Base-by-base conservation (phyloP, 495 filamentous ascomycete genomes). In the Lepraria neglecta region DNA sequence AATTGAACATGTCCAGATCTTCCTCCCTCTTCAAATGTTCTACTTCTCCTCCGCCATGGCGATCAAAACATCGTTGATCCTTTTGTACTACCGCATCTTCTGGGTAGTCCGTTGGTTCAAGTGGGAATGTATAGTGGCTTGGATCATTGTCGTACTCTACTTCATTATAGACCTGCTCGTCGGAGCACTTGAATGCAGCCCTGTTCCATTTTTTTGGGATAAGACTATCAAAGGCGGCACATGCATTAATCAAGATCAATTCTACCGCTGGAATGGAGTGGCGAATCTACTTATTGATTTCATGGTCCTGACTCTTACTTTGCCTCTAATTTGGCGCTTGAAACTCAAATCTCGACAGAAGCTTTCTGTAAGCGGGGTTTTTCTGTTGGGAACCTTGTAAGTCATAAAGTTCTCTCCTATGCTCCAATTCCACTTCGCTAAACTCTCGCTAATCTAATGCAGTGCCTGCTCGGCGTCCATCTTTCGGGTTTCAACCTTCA, bases 401-500 rank as follows among this genome's bases (percentile, higher is more conserved):
- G 60, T 58, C 19, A 54, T 7, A 19, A n/a, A n/a, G 19, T n/a
- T 4, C 12, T 54, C 51, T 54, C 51, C 11, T 38, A 38, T 5
- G 33, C 33, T 38, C 33, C 33, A 1, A 7, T 38, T 2, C 33
- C 33, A 7, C 2, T 5, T 11, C 11, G 4, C 33, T 7, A 11
- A 38, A 3, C 11, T 38, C 11, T 3, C 33, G 11, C 33, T 38
- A 38, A 38, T 38, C 1, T 38, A 5, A 11, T 11, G 33, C 71
- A 43, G 71, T 75, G 71, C 75, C 72, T 69, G 74, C 77, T 69
- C 75, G 62, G 75, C 75, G 5, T 74, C 73, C 21, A 76, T 78
- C 63, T 74, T 78, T 59, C 75, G 82, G 59, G 79, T 84, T 56
- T 77, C 84, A 60, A 82, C 80, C 1, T 76, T 84, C 46, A 79